Percentiles rank a stretch among this genome's conserved stretches.
These are phyloP conservation scores for Fimicolochytrium jonesii DNA, from an alignment of 192 early-diverging fungal genomes.

Conservation along the genomic window DNA sequence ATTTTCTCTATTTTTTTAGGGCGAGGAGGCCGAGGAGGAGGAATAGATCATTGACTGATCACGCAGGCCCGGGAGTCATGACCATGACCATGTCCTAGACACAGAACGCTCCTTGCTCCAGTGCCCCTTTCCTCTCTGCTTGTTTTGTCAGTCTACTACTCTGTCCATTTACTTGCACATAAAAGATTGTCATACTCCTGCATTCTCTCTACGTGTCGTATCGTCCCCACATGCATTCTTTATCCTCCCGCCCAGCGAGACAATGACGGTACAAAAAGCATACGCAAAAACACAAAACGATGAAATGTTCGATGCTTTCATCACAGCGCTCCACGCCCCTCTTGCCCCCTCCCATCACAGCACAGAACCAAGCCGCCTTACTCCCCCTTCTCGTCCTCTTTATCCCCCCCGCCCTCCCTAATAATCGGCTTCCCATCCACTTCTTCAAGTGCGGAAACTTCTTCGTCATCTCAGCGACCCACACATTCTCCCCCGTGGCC, in stretches of 20 bases:
- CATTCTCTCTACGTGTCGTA: neutral
- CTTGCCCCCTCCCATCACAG: too few species aligned
- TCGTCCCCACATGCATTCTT: too few species aligned
- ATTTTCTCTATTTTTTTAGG: conserved; percentile 11
- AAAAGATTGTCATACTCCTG: neutral
- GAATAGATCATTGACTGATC: conserved; percentile 19
- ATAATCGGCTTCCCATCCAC: conserved; percentile 56
- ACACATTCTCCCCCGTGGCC: conserved; percentile 49
- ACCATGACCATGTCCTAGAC: neutral
- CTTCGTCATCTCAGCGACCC: conserved; percentile 50
- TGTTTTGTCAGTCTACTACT: neutral
- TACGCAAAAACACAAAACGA: too few species aligned
- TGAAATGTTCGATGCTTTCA: too few species aligned
- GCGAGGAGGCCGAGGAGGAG: conserved; percentile 41
- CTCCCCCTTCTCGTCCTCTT: conserved; percentile 7
- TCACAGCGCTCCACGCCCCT: too few species aligned
- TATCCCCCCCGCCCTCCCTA: conserved; percentile 24
- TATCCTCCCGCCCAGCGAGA: neutral
- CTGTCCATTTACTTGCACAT: neutral
- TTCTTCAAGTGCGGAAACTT: conserved; percentile 43
- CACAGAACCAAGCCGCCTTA: too few species aligned
- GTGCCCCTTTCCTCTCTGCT: neutral
- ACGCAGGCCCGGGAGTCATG: neutral
- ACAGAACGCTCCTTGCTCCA: neutral
- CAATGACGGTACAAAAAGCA: neutral